Base-by-base conservation (phyloP, 75 land plant species). In the Pinus albicaulis region DNA sequence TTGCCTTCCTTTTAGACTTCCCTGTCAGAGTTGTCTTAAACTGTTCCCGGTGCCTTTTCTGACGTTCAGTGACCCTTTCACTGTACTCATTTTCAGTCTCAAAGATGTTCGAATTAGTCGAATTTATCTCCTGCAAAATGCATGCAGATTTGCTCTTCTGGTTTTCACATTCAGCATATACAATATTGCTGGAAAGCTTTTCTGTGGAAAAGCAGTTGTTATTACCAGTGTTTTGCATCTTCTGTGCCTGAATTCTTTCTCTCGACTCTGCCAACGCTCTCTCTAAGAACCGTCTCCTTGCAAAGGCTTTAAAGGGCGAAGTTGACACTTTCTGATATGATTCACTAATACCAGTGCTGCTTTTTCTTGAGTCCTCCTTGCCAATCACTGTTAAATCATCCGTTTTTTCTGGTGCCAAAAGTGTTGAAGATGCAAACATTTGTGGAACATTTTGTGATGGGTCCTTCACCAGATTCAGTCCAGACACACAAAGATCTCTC, bases 31-130 rank as follows among this genome's bases (percentile, higher is more conserved):
- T 17, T 1, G 28, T 73, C 65, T 73, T 73, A 31, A 59, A 73
- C 14, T 57, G 75, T 57, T 26, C 75, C 75, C 57, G 69, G 66
- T 73, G 60, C 4, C 74, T 73, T 73, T 56, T 73, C 31, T 73
- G 74, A 53, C 56, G 19, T 53, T 28, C 59, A 28, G 63, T 56
- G 74, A 72, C 59, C 20, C 56, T 59, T 73, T 7, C 65, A 26
- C 10, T 55, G 16, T 7, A n/a, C 16, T 17, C 38, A 31, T 64
- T 19, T 64, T 64, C 68, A 64, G 68, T 16, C 20, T 64, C 68
- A 14, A 34, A 64, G 28, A 64, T 31, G 38, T 36, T 28, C 31
- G 41, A 64, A 7, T 64, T 64, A 34, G 19, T 31, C 8, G 19
- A 64, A 31, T 34, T 64, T 31, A 34, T 17, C 5, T 31, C 34